Base-by-base conservation (phyloP, 2,329 filamentous ascomycete genomes). In the Thelonectria blattea region DNA sequence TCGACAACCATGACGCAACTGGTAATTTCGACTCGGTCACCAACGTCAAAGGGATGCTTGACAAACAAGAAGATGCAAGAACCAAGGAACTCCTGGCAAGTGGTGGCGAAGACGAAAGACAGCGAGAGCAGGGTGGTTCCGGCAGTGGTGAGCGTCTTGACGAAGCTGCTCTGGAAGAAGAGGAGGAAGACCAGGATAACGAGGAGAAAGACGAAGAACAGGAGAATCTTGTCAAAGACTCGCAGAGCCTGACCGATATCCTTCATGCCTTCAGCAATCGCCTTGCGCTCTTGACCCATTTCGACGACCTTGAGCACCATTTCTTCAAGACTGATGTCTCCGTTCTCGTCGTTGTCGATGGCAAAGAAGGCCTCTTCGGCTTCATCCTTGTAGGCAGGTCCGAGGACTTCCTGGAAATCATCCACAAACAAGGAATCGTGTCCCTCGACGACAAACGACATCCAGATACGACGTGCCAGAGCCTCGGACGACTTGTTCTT, bases 51-150 rank as follows among this genome's bases (percentile, higher is more conserved):
- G 0, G 95, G 94, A 75, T 99, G 95, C 81, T 99, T 99, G 81
- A 98, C 92, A 71, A 99, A 99, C 1, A 99, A 81, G 81, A 99
- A 99, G 72, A 99, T 97, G 80, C 94, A 98, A 39, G 93, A 97
- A 71, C 94, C 94, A n/a, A 99, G 86, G 65, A 99, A 91, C 76
- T 99, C 95, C 77, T 97, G 93, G 3, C 90, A 89, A 1, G 93
- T 97, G 57, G 90, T 90, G 22, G 93, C 89, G 75, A 99, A 98
- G 68, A 97, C 90, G 79, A 99, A 99, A 4, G 94, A 97, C n/a
- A 98, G 81, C 6, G 94, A 98, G 10, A 99, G 87, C 43, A 99
- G 84, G 0, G 95, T 90, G 2, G 95, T 97, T 64, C 94, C 94
- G 51, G 93, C 92, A 10, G 93, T 96, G 5, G 93, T 90, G 41